Base-by-base conservation (phyloP, 164 flowering plant species). In the Nelumbo lutea region DNA sequence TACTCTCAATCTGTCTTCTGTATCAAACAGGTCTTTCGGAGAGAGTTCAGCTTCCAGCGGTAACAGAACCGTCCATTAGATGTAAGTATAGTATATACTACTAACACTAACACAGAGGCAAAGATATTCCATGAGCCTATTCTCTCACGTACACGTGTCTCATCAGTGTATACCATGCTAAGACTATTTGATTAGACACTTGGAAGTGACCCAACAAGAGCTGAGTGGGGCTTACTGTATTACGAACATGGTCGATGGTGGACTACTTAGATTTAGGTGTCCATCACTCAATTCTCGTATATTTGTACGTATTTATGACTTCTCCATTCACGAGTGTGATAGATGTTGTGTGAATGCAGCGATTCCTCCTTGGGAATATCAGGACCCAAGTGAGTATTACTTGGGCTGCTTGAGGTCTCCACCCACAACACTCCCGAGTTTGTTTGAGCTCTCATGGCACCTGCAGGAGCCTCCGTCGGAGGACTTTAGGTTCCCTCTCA, bases 401-500 rank as follows among this genome's bases (percentile, higher is more conserved):
- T 44, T 87, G 39, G 80, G 86, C 0, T 83, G 89, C 44, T 80
- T 89, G 2, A 77, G 81, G 62, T 67, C 65, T 3, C 81, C 90
- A 11, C 80, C 88, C 11, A 14, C 81, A 40, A 68, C 81, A 6
- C 79, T 89, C 2, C 95, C 95, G 5, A 78, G 71, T 70, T 71
- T 89, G 61, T 73, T 78, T 44, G 90, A 89, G 70, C 91, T 89
- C 52, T 76, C 89, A 69, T 81, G 88, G 83, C 77, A 85, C 65
- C 40, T 89, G 9, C 90, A 85, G 75, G 87, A 89, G 67, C 91
- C 91, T 14, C 95, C 95, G 13, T 81, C 87, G 0, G 86, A 87
- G 47, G 90, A 89, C 5, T 62, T 83, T 0, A 85, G 89, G 2
- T 81, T 89, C 46, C 91, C 95, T 2, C 79, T 89, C 0, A 68